These are phyloP conservation scores for Chalciporus sp. DNA, from an alignment of 1,284 basidiomycete species.

Conservation along the genomic window DNA sequence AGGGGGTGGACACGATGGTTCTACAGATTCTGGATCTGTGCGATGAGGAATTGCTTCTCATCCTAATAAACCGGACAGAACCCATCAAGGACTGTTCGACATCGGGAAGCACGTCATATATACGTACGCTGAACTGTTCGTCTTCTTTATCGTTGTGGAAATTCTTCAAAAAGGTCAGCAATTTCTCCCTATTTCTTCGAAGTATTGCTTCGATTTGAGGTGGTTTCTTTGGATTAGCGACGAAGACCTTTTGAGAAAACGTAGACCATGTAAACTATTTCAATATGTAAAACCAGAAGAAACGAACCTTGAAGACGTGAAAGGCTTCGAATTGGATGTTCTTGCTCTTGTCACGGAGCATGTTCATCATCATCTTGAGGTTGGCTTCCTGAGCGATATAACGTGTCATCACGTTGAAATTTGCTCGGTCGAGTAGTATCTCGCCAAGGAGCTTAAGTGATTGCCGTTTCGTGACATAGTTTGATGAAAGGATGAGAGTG, in stretches of 20 bases:
- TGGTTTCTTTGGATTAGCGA: conserved; percentile 99
- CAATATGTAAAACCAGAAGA: not conserved
- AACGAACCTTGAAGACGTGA: conserved; percentile 95
- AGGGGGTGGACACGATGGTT: not conserved
- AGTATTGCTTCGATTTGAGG: conserved; percentile 92
- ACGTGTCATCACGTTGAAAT: conserved; percentile 98
- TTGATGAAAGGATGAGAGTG: conserved; percentile 87
- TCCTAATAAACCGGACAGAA: conserved; percentile 50
- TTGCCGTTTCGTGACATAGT: conserved; percentile 99
- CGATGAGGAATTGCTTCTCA: conserved; percentile 95
- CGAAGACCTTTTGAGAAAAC: conserved; percentile 74
- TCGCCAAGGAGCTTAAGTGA: conserved; percentile 98
- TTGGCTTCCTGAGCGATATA: conserved; percentile 94
- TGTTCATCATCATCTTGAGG: conserved; percentile 99
- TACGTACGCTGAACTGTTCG: conserved; percentile 85
- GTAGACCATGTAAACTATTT: not conserved
- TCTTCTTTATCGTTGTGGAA: conserved; percentile 99
- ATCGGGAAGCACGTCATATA: not conserved
- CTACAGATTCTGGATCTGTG: conserved; percentile 82
- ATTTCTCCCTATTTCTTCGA: conserved; percentile 90
- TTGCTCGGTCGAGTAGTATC: conserved; percentile 95
- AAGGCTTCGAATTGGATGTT: conserved; percentile 99
- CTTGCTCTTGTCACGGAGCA: conserved; percentile 94
- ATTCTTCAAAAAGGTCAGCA: conserved; percentile 85
- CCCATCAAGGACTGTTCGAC: not conserved